Conservation (phyloP, 345 rosid genomes). For the Moricandia arvensis region DNA sequence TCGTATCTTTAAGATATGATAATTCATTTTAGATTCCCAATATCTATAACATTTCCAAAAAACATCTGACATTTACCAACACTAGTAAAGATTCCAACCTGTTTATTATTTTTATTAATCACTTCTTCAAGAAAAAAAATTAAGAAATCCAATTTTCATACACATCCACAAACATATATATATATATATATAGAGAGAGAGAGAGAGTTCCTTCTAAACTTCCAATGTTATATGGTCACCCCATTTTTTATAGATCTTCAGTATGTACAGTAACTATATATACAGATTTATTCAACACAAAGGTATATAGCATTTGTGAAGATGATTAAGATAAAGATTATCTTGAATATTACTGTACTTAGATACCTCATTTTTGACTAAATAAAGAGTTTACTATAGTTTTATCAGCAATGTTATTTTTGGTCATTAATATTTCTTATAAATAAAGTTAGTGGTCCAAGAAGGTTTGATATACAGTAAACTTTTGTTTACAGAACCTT, state of each 20-base stretch:
- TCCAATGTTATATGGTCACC: neutral
- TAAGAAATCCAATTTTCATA: slow-evolving; percentile 4
- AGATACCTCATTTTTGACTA: slow-evolving; percentile 23
- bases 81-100: slow-evolving; percentile 9
- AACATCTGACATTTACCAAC: slow-evolving; percentile 7
- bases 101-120: neutral
- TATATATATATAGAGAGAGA: neutral
- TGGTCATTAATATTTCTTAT: neutral
- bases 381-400: slow-evolving; percentile 26
- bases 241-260: slow-evolving; percentile 6
- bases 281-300: neutral
- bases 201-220: neutral
- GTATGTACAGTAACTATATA: neutral
- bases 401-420: neutral
- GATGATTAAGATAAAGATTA: neutral
- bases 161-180: neutral
- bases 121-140: too few relatives aligned
- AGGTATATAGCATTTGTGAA: slow-evolving; percentile 3
- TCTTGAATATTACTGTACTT: slow-evolving; percentile 7
- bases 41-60: slow-evolving; percentile 12
- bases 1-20: slow-evolving; percentile 20
- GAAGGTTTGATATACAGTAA: slow-evolving; percentile 20
- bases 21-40: slow-evolving; percentile 21
- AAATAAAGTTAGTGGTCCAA: slow-evolving; percentile 31
- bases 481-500: neutral